Conservation (phyloP, 2,329 filamentous ascomycete species). For the Rutstroemia sp. region DNA sequence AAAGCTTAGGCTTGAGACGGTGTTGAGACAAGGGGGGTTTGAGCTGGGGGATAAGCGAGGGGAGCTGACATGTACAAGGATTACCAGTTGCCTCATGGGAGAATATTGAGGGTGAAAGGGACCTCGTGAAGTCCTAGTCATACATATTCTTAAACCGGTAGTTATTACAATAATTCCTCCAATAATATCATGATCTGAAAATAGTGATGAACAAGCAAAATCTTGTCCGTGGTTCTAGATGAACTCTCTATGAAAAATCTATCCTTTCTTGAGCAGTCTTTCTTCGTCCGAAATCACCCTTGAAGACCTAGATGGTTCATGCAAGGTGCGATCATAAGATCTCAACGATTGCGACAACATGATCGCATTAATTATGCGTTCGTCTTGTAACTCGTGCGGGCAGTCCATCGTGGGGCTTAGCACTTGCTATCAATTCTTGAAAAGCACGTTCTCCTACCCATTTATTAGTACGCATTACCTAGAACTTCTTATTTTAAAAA, state of each 20-base stretch:
- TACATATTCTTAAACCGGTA: not conserved
- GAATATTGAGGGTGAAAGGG: not conserved
- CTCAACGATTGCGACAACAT: not conserved
- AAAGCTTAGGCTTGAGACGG: not conserved
- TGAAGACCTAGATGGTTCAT: not conserved
- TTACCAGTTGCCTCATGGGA: not conserved
- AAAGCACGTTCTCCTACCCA: constrained; percentile 10
- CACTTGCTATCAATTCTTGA: constrained; percentile 15
- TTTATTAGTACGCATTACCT: not conserved
- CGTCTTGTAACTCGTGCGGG: constrained; percentile 7
- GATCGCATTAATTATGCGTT: not conserved
- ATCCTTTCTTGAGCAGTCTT: not conserved
- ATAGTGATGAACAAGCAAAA: not conserved
- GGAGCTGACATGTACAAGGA: not conserved
- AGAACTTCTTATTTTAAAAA: not conserved
- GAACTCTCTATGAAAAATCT: not conserved
- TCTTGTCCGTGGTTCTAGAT: not conserved
- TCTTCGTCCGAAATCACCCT: not conserved
- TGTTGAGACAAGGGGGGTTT: constrained; percentile 9
- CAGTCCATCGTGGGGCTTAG: constrained; percentile 19
- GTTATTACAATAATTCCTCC: not conserved
- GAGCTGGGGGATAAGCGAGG: not conserved
- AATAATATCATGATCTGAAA: not conserved
- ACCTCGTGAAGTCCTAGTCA: not conserved
- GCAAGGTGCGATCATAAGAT: not conserved